phyloP scores from a whole-genome alignment of 148 eudicot species.

The Diospyros lotus region DNA sequence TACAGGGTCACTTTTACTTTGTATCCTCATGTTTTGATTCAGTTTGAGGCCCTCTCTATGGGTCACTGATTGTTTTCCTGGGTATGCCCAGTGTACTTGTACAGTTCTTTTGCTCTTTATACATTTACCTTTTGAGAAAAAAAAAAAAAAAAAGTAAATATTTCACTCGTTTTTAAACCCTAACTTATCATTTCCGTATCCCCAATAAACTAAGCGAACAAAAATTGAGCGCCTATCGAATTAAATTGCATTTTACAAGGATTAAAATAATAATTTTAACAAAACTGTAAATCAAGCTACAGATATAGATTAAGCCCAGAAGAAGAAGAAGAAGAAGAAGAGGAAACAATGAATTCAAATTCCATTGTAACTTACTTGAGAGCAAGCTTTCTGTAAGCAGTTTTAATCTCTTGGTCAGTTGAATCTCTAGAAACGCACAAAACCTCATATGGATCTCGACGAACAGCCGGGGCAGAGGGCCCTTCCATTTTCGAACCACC shows the following conservation, averaged over 20 bases:
- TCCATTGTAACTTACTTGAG: constrained; percentile 56
- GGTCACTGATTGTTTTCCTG: no score
- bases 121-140: no score
- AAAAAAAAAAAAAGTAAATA: not conserved
- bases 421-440: constrained; percentile 69
- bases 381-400: constrained; percentile 93
- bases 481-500: constrained; percentile 46
- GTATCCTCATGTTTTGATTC: no score
- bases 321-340: not conserved
- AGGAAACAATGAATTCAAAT: constrained; percentile 7
- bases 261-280: not conserved
- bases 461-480: constrained; percentile 43
- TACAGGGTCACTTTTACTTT: no score
- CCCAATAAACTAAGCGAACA: not conserved
- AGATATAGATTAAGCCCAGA: not conserved
- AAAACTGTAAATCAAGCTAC: not conserved
- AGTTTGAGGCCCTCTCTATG: no score
- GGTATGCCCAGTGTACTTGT: no score
- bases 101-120: no score
- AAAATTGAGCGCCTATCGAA: not conserved
- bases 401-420: constrained; percentile 82
- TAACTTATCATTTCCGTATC: not conserved
- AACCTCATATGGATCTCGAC: constrained; percentile 91
- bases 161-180: not conserved
- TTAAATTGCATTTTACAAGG: not conserved